Percentiles rank a stretch among this genome's conserved stretches.
Evolutionary conservation across 768 basidiomycete species (phyloP).

Genomic region (Hirschioporus abietinus): DNA sequence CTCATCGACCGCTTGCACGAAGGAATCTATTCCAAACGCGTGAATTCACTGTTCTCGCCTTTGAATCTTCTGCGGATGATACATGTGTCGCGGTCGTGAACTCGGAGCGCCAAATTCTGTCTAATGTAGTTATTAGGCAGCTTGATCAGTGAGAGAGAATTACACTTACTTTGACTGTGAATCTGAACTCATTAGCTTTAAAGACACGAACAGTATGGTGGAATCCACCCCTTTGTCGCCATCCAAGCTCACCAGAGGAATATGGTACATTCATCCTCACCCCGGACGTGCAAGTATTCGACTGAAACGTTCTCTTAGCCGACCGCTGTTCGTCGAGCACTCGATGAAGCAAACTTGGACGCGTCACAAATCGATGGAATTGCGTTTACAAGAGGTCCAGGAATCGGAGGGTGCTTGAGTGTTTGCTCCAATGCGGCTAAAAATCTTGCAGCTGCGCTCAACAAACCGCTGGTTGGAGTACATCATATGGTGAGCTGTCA

Average conservation of each 20-base stretch:
- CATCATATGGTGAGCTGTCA: slow-evolving; percentile 80
- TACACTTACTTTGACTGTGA: slow-evolving; percentile 5
- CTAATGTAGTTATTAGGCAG: slow-evolving; percentile 87
- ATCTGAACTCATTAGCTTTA: not conserved
- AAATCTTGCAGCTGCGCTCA: slow-evolving; percentile 68
- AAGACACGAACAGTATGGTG: slow-evolving; percentile 58
- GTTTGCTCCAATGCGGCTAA: slow-evolving; percentile 83
- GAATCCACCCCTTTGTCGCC: slow-evolving; percentile 76
- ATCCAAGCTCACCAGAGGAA: slow-evolving; percentile 75
- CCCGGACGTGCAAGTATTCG: not conserved
- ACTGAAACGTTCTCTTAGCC: slow-evolving; percentile 43
- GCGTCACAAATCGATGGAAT: slow-evolving; percentile 73
- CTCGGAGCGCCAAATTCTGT: slow-evolving; percentile 61
- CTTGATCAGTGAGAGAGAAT: slow-evolving; percentile 44
- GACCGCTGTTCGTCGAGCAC: slow-evolving; percentile 58
- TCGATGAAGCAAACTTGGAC: slow-evolving; percentile 56
- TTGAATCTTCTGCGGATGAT: slow-evolving; percentile 93
- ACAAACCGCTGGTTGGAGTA: slow-evolving; percentile 82
- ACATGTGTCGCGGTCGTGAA: slow-evolving; percentile 86
- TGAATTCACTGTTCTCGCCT: slow-evolving; percentile 59
- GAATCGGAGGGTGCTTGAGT: slow-evolving; percentile 76
- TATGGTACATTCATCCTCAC: slow-evolving; percentile 43
- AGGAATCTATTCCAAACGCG: no score
- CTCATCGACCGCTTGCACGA: no score
- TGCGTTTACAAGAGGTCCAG: slow-evolving; percentile 88